Evolutionary conservation across 495 filamentous ascomycete species (phyloP), one percentile per base, ranked within the genome.

Genomic region (Chaetomium fimeti): DNA sequence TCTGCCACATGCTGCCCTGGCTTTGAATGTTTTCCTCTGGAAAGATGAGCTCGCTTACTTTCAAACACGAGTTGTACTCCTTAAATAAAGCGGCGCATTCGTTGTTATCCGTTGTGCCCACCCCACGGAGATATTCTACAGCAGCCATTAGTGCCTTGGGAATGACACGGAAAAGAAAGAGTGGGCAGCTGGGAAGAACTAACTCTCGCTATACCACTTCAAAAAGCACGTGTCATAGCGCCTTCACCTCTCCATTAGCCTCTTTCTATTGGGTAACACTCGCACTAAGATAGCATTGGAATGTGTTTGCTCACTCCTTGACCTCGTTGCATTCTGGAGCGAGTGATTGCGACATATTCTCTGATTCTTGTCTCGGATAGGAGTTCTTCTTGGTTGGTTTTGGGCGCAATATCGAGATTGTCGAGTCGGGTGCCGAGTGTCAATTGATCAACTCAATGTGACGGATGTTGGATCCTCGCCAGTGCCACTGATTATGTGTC

Each of bases 121-220:
- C 87, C 27, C 91, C 91, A 63, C 90, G 84, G 32, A 97, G 86
- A 69, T 93, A 97, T 78, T 94, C 92, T 96, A 62, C 16, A 27
- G 32, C 16, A 68, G 59, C 53, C 24, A 69, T 65, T 29, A 72
- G 52, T 55, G 38, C 6, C 29, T 3, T n/a, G 6, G 20, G 2
- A 3, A 24, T 11, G 15, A 22, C 32, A 43, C 18, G 4, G 18
- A 16, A 4, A 36, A 25, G 9, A 20, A 24, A 4, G 6, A 28
- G 25, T 3, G 9, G 13, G 0, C 16, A 6, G 43, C 16, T 29
- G 3, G 12, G 8, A 36, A 47, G 48, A 62, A 75, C 88, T 57
- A 80, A 93, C 92, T 96, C 75, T 97, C 92, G 70, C 91, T 96
- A 76, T 96, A 97, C 92, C 92, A 97, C 74, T 93, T 95, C 48